These are phyloP conservation scores for Colletotrichum acutatum DNA, from an alignment of 2,329 filamentous ascomycete genomes.

Conservation along the genomic window DNA sequence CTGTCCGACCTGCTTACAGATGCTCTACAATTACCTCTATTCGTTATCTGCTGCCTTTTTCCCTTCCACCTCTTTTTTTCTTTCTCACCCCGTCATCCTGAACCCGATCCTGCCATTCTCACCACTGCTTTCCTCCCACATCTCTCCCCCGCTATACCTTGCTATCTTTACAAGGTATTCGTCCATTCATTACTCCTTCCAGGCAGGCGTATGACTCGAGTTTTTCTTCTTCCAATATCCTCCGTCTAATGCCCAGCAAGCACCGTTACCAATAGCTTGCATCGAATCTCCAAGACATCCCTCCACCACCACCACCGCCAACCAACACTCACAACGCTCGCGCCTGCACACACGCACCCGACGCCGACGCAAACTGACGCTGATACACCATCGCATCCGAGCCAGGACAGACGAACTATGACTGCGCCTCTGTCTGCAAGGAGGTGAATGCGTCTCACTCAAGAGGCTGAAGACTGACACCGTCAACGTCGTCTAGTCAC, in stretches of 20 bases:
- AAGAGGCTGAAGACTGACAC: slow-evolving; percentile 25
- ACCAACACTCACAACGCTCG: not conserved
- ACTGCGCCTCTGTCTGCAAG: slow-evolving; percentile 29
- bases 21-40: not conserved
- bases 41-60: too few species aligned
- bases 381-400: not conserved
- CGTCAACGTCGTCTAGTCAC: slow-evolving; percentile 14
- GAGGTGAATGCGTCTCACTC: slow-evolving; percentile 34
- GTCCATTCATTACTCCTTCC: not conserved
- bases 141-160: not conserved
- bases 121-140: not conserved
- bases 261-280: slow-evolving; percentile 5
- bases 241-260: not conserved
- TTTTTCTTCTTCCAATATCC: not conserved
- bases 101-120: not conserved
- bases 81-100: not conserved
- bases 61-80: not conserved
- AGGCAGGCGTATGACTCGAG: not conserved
- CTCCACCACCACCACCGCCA: not conserved
- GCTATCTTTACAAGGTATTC: not conserved
- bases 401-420: slow-evolving; percentile 19
- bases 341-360: not conserved
- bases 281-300: not conserved
- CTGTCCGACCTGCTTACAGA: not conserved
- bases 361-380: not conserved